phyloP scores from a whole-genome alignment of 2,329 filamentous ascomycete species.

The Elsinoe arachidis region DNA sequence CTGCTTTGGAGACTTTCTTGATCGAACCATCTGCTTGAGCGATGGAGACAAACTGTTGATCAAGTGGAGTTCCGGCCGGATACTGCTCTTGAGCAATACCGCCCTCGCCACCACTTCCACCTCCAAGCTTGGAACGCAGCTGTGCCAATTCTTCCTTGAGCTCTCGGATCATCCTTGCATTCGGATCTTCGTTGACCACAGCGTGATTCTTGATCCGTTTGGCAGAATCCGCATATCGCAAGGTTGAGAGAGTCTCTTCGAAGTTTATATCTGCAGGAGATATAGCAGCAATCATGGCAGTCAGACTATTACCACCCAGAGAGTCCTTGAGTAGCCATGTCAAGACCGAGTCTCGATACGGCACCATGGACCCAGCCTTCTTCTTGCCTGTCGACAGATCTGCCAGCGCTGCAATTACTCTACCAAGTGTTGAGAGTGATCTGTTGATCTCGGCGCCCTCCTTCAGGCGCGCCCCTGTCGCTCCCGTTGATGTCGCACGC shows the following conservation, averaged over 20 bases:
- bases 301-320: conserved; percentile 96
- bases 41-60: conserved; percentile 94
- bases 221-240: conserved; percentile 93
- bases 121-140: conserved; percentile 70
- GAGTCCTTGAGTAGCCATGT: conserved; percentile 98
- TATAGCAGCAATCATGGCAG: conserved; percentile 98
- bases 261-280: conserved; percentile 98
- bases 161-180: conserved; percentile 96
- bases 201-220: conserved; percentile 99
- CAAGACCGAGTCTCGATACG: conserved; percentile 91
- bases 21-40: conserved; percentile 73
- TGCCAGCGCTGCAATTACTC: conserved; percentile 92
- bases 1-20: conserved; percentile 95
- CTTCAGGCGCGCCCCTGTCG: conserved; percentile 87
- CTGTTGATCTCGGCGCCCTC: conserved; percentile 98
- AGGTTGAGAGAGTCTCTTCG: conserved; percentile 89
- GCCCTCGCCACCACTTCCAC: conserved; percentile 33
- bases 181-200: conserved; percentile 97
- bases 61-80: conserved; percentile 80
- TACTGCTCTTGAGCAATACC: conserved; percentile 72
- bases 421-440: conserved; percentile 88
- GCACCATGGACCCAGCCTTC: conserved; percentile 72
- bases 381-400: conserved; percentile 82
- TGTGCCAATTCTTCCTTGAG: conserved; percentile 88
- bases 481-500: conserved; percentile 91